phyloP scores from a whole-genome alignment of 805 yeast species.

The Wickerhamomyces strasburgensis region DNA sequence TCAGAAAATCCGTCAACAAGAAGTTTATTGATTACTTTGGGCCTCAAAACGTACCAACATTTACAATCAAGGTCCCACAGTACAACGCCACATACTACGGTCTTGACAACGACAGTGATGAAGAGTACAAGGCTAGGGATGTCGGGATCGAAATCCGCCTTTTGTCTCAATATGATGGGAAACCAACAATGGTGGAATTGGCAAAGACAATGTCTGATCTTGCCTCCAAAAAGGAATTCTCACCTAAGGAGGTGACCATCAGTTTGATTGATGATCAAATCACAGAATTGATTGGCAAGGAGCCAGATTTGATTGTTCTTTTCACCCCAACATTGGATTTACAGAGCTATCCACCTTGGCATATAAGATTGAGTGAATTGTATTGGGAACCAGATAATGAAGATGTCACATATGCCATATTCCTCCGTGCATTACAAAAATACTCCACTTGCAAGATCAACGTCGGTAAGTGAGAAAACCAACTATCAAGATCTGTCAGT shows the following conservation, averaged over 20 bases:
- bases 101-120: slow-evolving; percentile 29
- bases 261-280: slow-evolving; percentile 72
- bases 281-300: slow-evolving; percentile 74
- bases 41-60: slow-evolving; percentile 57
- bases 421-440: slow-evolving; percentile 68
- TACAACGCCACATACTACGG: slow-evolving; percentile 45
- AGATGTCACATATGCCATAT: slow-evolving; percentile 76
- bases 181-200: slow-evolving; percentile 82
- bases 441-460: slow-evolving; percentile 81
- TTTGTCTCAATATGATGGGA: slow-evolving; percentile 76
- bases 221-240: slow-evolving; percentile 55
- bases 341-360: slow-evolving; percentile 99
- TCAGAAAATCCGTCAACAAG: slow-evolving; percentile 50
- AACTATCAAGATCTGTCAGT: no score
- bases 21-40: slow-evolving; percentile 74
- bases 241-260: slow-evolving; percentile 63
- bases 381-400: slow-evolving; percentile 87
- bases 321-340: slow-evolving; percentile 86
- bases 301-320: slow-evolving; percentile 82
- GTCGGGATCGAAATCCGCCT: slow-evolving; percentile 60
- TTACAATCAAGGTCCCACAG: slow-evolving; percentile 64
- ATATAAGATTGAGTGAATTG: slow-evolving; percentile 81
- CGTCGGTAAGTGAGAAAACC: slow-evolving; percentile 77
- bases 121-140: slow-evolving; percentile 28
- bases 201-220: slow-evolving; percentile 82